Evolutionary conservation across 202 grass and related monocot genomes (phyloP), one percentile per base, ranked within the genome.

Genomic region (Carex sylvatica): DNA sequence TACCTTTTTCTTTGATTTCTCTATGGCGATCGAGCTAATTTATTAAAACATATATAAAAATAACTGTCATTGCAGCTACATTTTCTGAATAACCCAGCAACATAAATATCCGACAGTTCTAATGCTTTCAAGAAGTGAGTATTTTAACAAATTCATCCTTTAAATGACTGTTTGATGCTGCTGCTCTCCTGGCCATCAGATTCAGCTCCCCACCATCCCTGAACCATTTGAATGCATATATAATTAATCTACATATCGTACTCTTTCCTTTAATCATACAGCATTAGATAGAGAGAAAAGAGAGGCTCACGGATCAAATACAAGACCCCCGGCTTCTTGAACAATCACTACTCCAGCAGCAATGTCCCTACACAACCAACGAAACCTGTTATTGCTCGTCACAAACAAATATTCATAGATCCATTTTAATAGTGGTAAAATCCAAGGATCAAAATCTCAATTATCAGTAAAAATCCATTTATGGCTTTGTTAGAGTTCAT

Each of bases 301-400:
- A 26, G 54, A 38, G 46, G 83, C 96, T 96, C 78, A 99, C 89
- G 93, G 93, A 80, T 99, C 91, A 87, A 99, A 99, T 28, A 99
- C 89, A 84, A 85, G 85, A 15, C 96, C 96, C 14, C 93, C 96
- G 20, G 96, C 91, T 95, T 99, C 96, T 78, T 88, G 86, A 83
- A 99, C 80, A 86, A 99, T 99, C 61, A 99, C 79, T 74, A 90
- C 91, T 84, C 96, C 96, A 74, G 91, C 96, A 5, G 93, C 96
- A 53, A 99, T 88, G 84, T 99, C 96, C 96, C 93, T 99, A 69
- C 30, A 85, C 58, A 7, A 61, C 55, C 58, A 74, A 80, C 76
- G 23, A 36, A 26, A 68, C 4, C 68, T 15, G 5, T 46, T 38
- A 77, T 20, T 38, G 51, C 52, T 77, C 74, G 59, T 77, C 15